These are phyloP conservation scores for Chalciporus chontae DNA, from an alignment of 768 basidiomycete species.

Conservation along the genomic window DNA sequence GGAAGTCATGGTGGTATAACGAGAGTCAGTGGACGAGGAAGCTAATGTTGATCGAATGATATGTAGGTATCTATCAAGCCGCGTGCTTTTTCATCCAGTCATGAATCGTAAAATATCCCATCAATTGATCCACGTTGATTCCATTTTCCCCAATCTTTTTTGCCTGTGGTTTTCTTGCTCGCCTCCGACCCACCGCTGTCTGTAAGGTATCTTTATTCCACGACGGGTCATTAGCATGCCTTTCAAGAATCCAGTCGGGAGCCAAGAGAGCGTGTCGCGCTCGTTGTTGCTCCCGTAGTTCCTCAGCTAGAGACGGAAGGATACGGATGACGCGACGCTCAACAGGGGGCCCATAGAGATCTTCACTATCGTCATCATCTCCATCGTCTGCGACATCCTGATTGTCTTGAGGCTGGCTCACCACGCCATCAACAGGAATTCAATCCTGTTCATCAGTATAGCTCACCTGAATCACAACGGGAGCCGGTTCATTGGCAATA, in stretches of 20 bases:
- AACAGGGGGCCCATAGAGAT: constrained; percentile 27
- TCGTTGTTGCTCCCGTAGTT: constrained; percentile 21
- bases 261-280: constrained; percentile 12
- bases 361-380: constrained; percentile 22
- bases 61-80: neutral
- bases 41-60: no score
- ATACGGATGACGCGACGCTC: constrained; percentile 25
- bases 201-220: constrained; percentile 8
- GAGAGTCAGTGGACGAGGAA: neutral
- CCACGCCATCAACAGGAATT: neutral
- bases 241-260: constrained; percentile 24
- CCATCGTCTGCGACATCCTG: constrained; percentile 1
- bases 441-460: neutral
- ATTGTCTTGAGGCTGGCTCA: neutral
- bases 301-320: constrained; percentile 24
- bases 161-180: constrained; percentile 11
- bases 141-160: constrained; percentile 13
- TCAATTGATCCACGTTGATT: constrained; percentile 12
- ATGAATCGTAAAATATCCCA: constrained; percentile 15
- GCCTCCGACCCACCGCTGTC: constrained; percentile 7
- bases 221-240: constrained; percentile 16
- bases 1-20: constrained; percentile 10
- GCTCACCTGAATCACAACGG: neutral
- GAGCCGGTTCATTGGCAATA: neutral
- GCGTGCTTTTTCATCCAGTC: constrained; percentile 16